Evolutionary conservation across 176 grass and related monocot genomes (phyloP), one percentile per base, ranked within the genome.

Genomic region (Aechmea fasciata): DNA sequence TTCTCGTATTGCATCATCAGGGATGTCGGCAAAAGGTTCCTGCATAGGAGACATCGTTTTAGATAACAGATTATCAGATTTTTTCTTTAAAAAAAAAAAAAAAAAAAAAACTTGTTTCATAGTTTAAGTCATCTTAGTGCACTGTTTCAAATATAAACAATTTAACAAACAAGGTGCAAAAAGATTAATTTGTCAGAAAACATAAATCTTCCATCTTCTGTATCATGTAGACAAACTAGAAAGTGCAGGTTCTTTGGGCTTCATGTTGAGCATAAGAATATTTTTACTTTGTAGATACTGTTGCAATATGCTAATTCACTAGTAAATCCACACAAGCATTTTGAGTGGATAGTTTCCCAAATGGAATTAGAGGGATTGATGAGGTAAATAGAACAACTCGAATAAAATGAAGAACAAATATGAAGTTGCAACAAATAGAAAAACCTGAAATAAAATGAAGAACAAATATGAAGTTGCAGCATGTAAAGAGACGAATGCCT

Each of bases 1-100:
- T 11, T 87, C 93, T 51, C 50, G 77, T 62, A 97, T 97, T 52
- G 15, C 83, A 64, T 92, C 93, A 71, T 87, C 86, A 55, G 89
- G 86, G 49, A 92, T 97, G 69, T 75, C 80, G 53, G 72, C 79
- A 61, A 87, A 77, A 13, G 79, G 81, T 77, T 97, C 93, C 79
- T 92, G 79, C 50, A 80, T 52, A 1, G 68, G 3, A 10, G 15
- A 57, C 20, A n/a, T 57, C 14, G 6, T 15, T 61, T 5, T 61
- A 61, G 15, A 18, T 15, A 61, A 19, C 15, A 61, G 0, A 61
- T 61, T 3, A 61, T 18, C 10, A 59, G 2, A 0, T 17, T 7
- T 6, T 5, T 18, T n/a, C 0, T 6, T 1, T 57, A 23, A 23
- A 20, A 2, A 59, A 59, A 59, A 59, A 61, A 59, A 59, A 59